Conservation (phyloP, 208 protist species). For the Trypanosoma platydactyli region DNA sequence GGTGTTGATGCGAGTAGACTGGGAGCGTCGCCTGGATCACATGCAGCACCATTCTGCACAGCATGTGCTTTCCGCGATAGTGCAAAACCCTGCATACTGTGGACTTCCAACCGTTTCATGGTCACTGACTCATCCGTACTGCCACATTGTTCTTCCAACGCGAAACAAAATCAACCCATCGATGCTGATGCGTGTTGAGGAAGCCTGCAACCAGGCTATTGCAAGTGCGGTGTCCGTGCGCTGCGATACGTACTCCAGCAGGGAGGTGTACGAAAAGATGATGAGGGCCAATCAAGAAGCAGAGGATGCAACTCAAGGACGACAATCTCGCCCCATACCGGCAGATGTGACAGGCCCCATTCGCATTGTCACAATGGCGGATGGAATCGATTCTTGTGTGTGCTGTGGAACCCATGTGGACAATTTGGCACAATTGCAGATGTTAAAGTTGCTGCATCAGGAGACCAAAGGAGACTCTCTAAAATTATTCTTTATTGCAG, state of each 20-base stretch:
- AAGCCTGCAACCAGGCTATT: slow-evolving; percentile 65
- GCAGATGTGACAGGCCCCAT: slow-evolving; percentile 73
- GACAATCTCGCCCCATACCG: slow-evolving; percentile 59
- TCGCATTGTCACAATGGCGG: slow-evolving; percentile 72
- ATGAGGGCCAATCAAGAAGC: slow-evolving; percentile 23
- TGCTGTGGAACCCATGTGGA: slow-evolving; percentile 90
- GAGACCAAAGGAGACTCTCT: slow-evolving; percentile 77
- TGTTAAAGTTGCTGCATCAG: slow-evolving; percentile 77
- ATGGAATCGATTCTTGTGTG: slow-evolving; percentile 63
- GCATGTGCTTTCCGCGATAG: slow-evolving; percentile 82
- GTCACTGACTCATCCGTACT: slow-evolving; percentile 71
- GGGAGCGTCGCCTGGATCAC: slow-evolving; percentile 83
- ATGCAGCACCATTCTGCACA: slow-evolving; percentile 94
- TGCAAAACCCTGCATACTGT: slow-evolving; percentile 49
- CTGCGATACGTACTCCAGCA: slow-evolving; percentile 48
- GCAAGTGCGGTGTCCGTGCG: slow-evolving; percentile 38
- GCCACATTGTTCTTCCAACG: slow-evolving; percentile 71
- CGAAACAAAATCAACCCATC: slow-evolving; percentile 54
- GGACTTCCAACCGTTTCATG: slow-evolving; percentile 78
- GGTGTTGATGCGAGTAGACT: slow-evolving; percentile 73
- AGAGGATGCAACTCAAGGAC: slow-evolving; percentile 1
- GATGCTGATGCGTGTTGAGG: slow-evolving; percentile 57
- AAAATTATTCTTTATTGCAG: slow-evolving; percentile 80
- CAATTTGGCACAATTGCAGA: slow-evolving; percentile 66
- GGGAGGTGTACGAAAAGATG: slow-evolving; percentile 41